A percentile compares a stretch with the other conserved stretches of the same genome.
These are phyloP conservation scores for Kwoniella dendrophila DNA, from an alignment of 768 basidiomycete genomes.

Conservation along the genomic window DNA sequence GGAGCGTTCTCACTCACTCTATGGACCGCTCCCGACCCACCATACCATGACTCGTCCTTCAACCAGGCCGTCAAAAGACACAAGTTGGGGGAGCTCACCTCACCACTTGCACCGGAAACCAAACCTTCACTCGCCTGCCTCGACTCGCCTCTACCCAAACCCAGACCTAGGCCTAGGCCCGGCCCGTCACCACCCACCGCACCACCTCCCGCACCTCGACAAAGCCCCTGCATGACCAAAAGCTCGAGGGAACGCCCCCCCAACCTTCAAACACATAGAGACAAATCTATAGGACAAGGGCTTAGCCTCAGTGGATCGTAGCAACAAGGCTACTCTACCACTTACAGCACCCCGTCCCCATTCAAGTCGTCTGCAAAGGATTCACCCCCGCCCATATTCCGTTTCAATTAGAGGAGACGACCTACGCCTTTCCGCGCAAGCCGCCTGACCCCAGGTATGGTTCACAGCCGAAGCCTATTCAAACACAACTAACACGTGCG, in stretches of 20 bases:
- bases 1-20: background rate
- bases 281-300: slow-evolving; percentile 71
- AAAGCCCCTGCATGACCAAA: slow-evolving; percentile 3
- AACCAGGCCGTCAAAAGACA: background rate
- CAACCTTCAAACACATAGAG: slow-evolving; percentile 36
- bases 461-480: slow-evolving; percentile 72
- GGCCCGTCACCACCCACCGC: background rate
- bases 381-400: slow-evolving; percentile 67
- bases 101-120: background rate
- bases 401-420: slow-evolving; percentile 64
- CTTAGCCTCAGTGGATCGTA: slow-evolving; percentile 77
- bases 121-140: background rate
- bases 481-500: slow-evolving; percentile 67
- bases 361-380: slow-evolving; percentile 79
- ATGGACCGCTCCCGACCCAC: background rate
- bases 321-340: slow-evolving; percentile 76
- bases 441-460: slow-evolving; percentile 63
- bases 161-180: background rate
- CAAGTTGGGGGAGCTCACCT: background rate
- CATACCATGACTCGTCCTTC: background rate
- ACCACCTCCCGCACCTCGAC: background rate
- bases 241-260: slow-evolving; percentile 11
- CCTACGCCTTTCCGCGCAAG: slow-evolving; percentile 59
- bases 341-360: slow-evolving; percentile 70
- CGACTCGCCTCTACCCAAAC: background rate